Conservation (phyloP, 768 basidiomycete genomes). For the Mycena galopus region DNA sequence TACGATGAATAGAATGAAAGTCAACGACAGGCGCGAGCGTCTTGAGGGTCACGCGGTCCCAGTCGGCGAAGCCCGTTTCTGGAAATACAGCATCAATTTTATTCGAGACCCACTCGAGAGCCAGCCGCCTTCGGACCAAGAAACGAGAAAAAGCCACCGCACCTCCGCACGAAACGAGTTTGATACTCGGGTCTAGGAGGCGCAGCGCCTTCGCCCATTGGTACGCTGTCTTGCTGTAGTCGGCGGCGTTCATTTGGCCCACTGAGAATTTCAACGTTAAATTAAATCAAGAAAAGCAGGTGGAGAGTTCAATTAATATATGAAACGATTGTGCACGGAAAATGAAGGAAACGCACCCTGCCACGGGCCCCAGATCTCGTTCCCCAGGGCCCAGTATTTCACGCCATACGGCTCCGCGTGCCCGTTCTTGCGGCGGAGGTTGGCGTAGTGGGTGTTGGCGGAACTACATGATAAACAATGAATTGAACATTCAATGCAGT, state of each 20-base stretch:
- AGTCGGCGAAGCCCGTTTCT: conserved; percentile 59
- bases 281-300: too few relatives aligned
- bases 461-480: too few relatives aligned
- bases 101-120: too few relatives aligned
- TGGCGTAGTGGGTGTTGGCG: conserved; percentile 64
- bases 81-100: not conserved
- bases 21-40: conserved; percentile 62
- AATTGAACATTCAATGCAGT: too few relatives aligned
- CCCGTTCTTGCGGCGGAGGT: conserved; percentile 69
- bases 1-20: conserved; percentile 62
- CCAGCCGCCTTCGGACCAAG: too few relatives aligned
- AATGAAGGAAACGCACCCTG: conserved; percentile 46
- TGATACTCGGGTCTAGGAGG: conserved; percentile 67
- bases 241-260: conserved; percentile 66
- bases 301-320: too few relatives aligned
- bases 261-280: too few relatives aligned
- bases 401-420: conserved; percentile 68
- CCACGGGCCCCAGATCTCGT: conserved; percentile 71
- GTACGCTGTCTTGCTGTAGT: conserved; percentile 67
- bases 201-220: conserved; percentile 74
- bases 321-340: too few relatives aligned
- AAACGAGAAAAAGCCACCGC: conserved; percentile 45
- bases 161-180: conserved; percentile 69
- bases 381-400: conserved; percentile 61
- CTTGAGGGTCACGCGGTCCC: conserved; percentile 56